Percentiles rank a stretch among this genome's conserved stretches.
Conservation (phyloP, 2,329 filamentous ascomycete species). For the Zymoseptoria passerinii region DNA sequence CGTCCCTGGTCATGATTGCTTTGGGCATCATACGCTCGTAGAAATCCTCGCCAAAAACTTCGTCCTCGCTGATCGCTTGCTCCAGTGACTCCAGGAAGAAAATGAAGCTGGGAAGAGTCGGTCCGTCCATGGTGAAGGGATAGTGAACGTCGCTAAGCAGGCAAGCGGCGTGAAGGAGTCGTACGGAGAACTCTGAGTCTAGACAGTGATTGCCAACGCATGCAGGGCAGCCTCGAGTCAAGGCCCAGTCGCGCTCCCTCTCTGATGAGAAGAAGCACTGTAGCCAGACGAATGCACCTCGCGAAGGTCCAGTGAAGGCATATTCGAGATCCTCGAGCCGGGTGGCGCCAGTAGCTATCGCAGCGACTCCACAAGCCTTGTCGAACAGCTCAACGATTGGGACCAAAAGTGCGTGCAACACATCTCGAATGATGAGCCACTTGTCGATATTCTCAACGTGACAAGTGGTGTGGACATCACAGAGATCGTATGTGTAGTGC, state of each 20-base stretch:
- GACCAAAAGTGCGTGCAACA: conserved; percentile 50
- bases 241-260: conserved; percentile 48
- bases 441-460: conserved; percentile 28
- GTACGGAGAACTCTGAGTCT: conserved; percentile 41
- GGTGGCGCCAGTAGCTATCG: conserved; percentile 40
- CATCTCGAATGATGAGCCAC: conserved; percentile 49
- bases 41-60: conserved; percentile 38
- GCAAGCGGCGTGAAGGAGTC: conserved; percentile 41
- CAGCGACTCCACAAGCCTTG: conserved; percentile 46
- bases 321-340: conserved; percentile 47
- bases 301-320: conserved; percentile 49
- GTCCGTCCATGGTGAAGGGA: conserved; percentile 27
- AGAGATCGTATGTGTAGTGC: conserved; percentile 38
- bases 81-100: conserved; percentile 38
- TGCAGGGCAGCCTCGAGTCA: conserved; percentile 47
- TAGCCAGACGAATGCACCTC: conserved; percentile 51
- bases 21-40: conserved; percentile 38
- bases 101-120: conserved; percentile 30
- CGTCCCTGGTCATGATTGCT: conserved; percentile 34
- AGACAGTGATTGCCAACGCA: conserved; percentile 39
- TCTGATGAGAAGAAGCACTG: conserved; percentile 48
- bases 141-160: conserved; percentile 38
- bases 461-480: conserved; percentile 32
- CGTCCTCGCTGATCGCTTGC: conserved; percentile 33
- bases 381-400: conserved; percentile 50